phyloP scores from a whole-genome alignment of 2,329 filamentous ascomycete genomes.

The Mycosphaerella arachidis region DNA sequence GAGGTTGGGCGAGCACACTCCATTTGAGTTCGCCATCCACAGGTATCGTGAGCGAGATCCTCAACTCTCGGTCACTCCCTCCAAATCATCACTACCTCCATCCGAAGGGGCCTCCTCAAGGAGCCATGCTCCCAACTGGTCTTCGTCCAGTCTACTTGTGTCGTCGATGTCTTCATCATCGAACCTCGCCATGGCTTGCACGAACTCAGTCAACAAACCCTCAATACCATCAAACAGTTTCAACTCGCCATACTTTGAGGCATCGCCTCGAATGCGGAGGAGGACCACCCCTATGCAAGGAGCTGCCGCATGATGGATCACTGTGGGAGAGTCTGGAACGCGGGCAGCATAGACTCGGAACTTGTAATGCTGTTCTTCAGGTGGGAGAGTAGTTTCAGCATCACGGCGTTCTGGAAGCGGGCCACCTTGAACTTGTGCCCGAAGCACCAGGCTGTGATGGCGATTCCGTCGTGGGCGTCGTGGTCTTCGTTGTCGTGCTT shows the following conservation, averaged over 20 bases:
- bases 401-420: not conserved
- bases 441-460: not conserved
- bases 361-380: not conserved
- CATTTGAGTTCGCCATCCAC: too few species aligned
- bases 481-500: too few species aligned
- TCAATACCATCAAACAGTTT: not conserved
- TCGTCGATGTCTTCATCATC: not conserved
- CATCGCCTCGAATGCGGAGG: not conserved
- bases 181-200: not conserved
- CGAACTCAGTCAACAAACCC: not conserved
- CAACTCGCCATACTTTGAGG: not conserved
- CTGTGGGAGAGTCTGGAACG: not conserved
- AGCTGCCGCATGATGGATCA: not conserved
- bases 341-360: not conserved
- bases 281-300: not conserved
- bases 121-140: too few species aligned
- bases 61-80: too few species aligned
- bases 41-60: too few species aligned
- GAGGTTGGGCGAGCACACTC: too few species aligned
- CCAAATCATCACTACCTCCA: too few species aligned
- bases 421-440: not conserved
- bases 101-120: too few species aligned
- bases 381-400: not conserved
- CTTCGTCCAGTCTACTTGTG: too few species aligned
- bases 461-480: too few species aligned